Evolutionary conservation across 2,329 filamentous ascomycete genomes (phyloP).

Genomic region (Aulographum hederae): DNA sequence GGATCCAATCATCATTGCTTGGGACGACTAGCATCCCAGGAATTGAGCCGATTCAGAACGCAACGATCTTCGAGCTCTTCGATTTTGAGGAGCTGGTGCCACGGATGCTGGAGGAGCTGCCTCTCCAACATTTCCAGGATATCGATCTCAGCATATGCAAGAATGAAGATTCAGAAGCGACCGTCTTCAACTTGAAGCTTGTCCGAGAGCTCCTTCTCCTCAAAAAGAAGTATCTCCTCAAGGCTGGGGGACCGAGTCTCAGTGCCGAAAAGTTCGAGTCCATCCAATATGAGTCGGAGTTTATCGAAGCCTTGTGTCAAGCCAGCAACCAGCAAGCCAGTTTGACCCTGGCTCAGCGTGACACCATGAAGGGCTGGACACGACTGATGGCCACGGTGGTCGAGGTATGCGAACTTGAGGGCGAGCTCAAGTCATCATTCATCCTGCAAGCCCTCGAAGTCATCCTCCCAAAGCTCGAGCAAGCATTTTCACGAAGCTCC

Average conservation of each 20-base stretch:
- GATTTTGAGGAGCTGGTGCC: conserved; percentile 58
- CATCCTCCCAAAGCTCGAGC: conserved; percentile 73
- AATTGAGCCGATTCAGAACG: conserved; percentile 46
- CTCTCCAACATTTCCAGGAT: conserved; percentile 43
- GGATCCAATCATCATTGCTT: conserved; percentile 45
- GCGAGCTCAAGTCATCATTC: conserved; percentile 53
- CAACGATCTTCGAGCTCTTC: conserved; percentile 78
- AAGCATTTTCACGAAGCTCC: conserved; percentile 49
- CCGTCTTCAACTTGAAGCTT: conserved; percentile 50
- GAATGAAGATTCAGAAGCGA: conserved; percentile 36
- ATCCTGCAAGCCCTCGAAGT: conserved; percentile 75
- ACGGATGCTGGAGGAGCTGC: conserved; percentile 36
- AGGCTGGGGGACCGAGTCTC: conserved; percentile 17
- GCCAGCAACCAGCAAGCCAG: conserved; percentile 41
- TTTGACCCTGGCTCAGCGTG: conserved; percentile 36
- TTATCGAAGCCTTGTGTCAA: too few relatives aligned
- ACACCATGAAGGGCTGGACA: conserved; percentile 66
- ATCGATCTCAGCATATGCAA: conserved; percentile 52
- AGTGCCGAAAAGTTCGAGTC: conserved; percentile 20
- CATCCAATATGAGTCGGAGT: too few relatives aligned
- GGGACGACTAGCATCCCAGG: conserved; percentile 51
- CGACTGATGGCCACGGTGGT: conserved; percentile 72
- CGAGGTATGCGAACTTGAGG: conserved; percentile 62
- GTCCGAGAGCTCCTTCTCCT: conserved; percentile 58
- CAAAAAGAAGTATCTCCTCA: conserved; percentile 43